Conservation (phyloP, 305 asterid genomes). For the Rubia balearica region DNA sequence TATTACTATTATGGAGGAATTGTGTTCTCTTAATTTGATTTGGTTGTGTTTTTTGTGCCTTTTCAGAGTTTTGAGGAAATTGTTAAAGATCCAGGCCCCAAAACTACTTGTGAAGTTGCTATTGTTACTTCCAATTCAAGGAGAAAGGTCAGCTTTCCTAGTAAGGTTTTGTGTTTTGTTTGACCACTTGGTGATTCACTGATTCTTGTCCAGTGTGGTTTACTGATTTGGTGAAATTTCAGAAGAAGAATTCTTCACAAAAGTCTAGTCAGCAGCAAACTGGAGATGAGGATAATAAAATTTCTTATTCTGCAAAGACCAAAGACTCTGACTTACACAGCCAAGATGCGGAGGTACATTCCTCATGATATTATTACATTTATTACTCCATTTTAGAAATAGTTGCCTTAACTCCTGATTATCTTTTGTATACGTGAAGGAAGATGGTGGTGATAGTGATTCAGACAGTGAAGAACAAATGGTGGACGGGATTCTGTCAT, state of each 20-base stretch:
- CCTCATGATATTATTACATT: constrained; percentile 10
- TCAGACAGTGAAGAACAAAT: constrained; percentile 70
- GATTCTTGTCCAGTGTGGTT: constrained; percentile 6
- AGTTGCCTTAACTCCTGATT: not conserved
- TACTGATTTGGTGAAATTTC: constrained; percentile 19
- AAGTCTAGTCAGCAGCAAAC: constrained; percentile 24
- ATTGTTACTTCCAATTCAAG: constrained; percentile 54
- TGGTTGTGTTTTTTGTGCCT: constrained; percentile 12
- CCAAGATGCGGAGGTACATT: constrained; percentile 43
- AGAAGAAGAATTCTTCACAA: constrained; percentile 38
- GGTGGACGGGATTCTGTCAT: constrained; percentile 86
- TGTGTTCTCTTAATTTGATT: constrained; percentile 10
- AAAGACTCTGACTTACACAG: constrained; percentile 22
- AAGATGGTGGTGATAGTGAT: constrained; percentile 45
- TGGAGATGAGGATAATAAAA: constrained; percentile 21
- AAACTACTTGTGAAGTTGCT: constrained; percentile 61
- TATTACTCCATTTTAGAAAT: constrained; percentile 15
- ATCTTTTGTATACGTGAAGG: constrained; percentile 30
- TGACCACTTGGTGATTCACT: not conserved
- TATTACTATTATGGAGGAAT: not conserved
- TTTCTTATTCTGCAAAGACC: constrained; percentile 21
- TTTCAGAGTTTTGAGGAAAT: constrained; percentile 54
- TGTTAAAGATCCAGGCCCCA: constrained; percentile 53
- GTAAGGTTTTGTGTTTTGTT: not conserved
- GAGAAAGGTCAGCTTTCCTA: constrained; percentile 45